These are phyloP conservation scores for Lasiosphaeria hispida DNA, from an alignment of 495 filamentous ascomycete genomes.

Conservation along the genomic window DNA sequence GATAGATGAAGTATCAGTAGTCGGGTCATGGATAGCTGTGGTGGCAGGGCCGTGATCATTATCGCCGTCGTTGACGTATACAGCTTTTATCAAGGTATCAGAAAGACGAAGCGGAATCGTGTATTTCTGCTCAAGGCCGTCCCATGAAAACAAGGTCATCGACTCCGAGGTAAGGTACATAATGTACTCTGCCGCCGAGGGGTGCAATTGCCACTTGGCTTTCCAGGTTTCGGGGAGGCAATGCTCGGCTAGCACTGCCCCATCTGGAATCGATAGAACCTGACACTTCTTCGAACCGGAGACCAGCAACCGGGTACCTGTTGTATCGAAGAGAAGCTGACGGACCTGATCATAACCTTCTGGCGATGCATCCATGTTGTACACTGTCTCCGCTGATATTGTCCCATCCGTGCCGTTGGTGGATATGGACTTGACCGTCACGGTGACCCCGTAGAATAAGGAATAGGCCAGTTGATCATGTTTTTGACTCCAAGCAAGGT, in stretches of 20 bases:
- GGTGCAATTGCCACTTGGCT: conserved; percentile 1
- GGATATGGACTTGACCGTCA: not conserved
- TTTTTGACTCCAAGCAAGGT: too few species aligned
- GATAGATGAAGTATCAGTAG: not conserved
- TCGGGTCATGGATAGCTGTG: too few species aligned
- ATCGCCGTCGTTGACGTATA: too few species aligned
- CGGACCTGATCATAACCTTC: not conserved
- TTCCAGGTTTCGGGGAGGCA: not conserved
- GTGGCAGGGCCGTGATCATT: too few species aligned
- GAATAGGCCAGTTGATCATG: too few species aligned
- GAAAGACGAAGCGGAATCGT: too few species aligned
- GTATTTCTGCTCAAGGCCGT: not conserved
- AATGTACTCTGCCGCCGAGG: not conserved
- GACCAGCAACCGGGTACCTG: not conserved
- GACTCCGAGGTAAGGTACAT: not conserved
- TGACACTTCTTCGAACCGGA: not conserved
- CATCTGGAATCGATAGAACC: conserved; percentile 3
- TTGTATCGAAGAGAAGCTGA: conserved; percentile 1
- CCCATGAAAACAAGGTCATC: not conserved
- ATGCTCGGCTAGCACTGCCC: not conserved
- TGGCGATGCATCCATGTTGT: not conserved
- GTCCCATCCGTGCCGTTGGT: not conserved
- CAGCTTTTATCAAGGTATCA: too few species aligned
- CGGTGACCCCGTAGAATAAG: not conserved
- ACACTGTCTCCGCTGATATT: not conserved